Conservation (phyloP, 2,329 filamentous ascomycete species). For the Ustilaginoidea virens region DNA sequence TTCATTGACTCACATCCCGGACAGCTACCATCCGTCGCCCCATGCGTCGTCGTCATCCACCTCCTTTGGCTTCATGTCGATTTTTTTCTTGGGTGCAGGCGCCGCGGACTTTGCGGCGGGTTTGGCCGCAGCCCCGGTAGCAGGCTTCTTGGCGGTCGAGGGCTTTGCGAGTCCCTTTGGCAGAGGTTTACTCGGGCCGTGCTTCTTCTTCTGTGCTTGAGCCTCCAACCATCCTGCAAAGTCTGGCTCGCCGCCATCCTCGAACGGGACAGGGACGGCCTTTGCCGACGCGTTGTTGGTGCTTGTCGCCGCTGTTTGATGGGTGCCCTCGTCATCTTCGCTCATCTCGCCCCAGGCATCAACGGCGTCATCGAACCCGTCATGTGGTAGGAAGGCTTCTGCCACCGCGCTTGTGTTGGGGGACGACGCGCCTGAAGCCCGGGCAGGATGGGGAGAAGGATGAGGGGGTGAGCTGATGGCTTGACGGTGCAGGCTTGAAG, state of each 20-base stretch:
- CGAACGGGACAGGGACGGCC: conserved; percentile 45
- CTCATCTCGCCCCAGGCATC: conserved; percentile 66
- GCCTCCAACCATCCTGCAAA: conserved; percentile 92
- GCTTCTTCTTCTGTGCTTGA: conserved; percentile 70
- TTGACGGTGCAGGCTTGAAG: conserved; percentile 45
- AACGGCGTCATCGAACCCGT: conserved; percentile 44
- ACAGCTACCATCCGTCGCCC: conserved; percentile 49
- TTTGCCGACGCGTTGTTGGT: conserved; percentile 16
- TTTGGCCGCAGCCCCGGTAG: conserved; percentile 19
- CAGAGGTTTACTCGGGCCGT: conserved; percentile 41
- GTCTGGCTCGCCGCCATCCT: conserved; percentile 73
- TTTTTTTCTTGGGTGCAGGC: conserved; percentile 55
- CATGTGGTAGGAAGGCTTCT: conserved; percentile 37
- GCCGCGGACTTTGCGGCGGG: conserved; percentile 23
- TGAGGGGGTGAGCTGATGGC: conserved; percentile 36
- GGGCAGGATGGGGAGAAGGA: no score
- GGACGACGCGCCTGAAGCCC: conserved; percentile 32
- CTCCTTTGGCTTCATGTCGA: conserved; percentile 51
- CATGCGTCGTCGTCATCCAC: conserved; percentile 45
- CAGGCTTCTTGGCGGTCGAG: conserved; percentile 24
- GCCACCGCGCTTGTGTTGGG: conserved; percentile 26
- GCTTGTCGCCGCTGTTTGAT: conserved; percentile 16
- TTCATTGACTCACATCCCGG: no score
- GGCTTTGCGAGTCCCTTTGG: conserved; percentile 72
- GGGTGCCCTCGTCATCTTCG: conserved; percentile 30